Conservation (phyloP, 2,329 filamentous ascomycete species). For the Westerdykella sp. region DNA sequence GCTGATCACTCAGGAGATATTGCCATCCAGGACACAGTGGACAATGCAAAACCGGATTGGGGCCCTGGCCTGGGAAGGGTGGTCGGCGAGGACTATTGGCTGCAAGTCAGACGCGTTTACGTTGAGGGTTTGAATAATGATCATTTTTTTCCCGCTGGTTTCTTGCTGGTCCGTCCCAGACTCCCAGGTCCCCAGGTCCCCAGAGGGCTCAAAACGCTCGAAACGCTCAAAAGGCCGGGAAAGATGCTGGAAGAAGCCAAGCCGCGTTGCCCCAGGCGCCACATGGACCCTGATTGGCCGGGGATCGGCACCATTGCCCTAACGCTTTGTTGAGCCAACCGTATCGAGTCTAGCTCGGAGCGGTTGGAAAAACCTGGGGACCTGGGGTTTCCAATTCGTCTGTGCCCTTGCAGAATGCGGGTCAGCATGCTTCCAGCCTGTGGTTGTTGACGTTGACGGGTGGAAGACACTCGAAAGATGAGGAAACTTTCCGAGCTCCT, state of each 20-base stretch:
- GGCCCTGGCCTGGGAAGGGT: background rate
- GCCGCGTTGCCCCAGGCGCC: slow-evolving; percentile 14
- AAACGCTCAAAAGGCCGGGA: slow-evolving; percentile 4
- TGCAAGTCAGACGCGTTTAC: background rate
- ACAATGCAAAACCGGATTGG: background rate
- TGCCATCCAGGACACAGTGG: slow-evolving; percentile 13
- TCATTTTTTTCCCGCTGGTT: background rate
- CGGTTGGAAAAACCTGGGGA: slow-evolving; percentile 21
- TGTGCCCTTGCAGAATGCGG: background rate
- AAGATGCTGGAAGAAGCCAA: slow-evolving; percentile 17
- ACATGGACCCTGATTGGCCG: slow-evolving; percentile 14
- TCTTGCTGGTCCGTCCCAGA: too few relatives aligned
- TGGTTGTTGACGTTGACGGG: too few relatives aligned
- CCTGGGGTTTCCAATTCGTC: slow-evolving; percentile 13
- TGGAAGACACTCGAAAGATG: too few relatives aligned
- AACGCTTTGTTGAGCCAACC: slow-evolving; percentile 9
- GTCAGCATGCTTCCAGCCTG: background rate
- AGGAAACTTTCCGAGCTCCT: too few relatives aligned
- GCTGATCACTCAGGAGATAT: slow-evolving; percentile 17
- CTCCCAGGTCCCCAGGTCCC: too few relatives aligned
- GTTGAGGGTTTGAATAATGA: background rate
- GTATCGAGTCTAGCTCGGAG: slow-evolving; percentile 5
- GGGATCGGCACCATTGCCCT: background rate
- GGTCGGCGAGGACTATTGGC: background rate
- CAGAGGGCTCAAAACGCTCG: too few relatives aligned